These are phyloP conservation scores for Mucor racemosus DNA, from an alignment of 371 early-diverging fungal genomes.

Conservation along the genomic window DNA sequence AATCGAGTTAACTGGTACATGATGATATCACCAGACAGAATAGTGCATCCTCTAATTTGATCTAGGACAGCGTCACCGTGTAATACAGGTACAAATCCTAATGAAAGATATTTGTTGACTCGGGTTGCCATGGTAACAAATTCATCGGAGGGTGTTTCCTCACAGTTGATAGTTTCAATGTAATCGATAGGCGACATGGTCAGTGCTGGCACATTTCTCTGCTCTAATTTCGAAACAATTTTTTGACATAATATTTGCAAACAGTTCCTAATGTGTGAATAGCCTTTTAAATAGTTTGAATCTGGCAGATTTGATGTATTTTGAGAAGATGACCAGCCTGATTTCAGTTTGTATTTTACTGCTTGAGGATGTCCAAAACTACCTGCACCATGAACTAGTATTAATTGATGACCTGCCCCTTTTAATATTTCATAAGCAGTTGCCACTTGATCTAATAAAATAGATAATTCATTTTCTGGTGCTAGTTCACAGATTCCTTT, in stretches of 20 bases:
- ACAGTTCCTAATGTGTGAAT: conserved; percentile 36
- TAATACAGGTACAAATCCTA: conserved; percentile 51
- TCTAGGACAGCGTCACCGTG: conserved; percentile 58
- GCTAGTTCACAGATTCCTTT: conserved; percentile 36
- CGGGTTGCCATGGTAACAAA: conserved; percentile 26
- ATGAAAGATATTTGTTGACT: conserved; percentile 26
- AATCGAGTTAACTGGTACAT: conserved; percentile 41
- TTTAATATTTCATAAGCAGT: conserved; percentile 26
- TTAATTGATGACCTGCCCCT: conserved; percentile 29
- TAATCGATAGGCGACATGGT: conserved; percentile 48
- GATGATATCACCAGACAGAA: conserved; percentile 54
- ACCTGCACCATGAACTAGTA: conserved; percentile 55
- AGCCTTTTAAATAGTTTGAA: conserved; percentile 29
- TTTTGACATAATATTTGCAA: conserved; percentile 31
- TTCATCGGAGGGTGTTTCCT: conserved; percentile 18
- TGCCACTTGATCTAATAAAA: conserved; percentile 34
- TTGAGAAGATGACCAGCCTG: conserved; percentile 35
- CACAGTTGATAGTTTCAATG: conserved; percentile 33
- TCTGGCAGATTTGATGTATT: not conserved
- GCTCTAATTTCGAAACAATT: conserved; percentile 30
- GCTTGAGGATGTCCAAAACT: conserved; percentile 60
- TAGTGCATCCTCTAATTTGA: conserved; percentile 40
- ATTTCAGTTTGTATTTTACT: conserved; percentile 37
- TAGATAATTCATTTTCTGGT: conserved; percentile 12
- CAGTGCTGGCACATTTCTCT: conserved; percentile 37